A percentile compares a stretch with the other conserved stretches of the same genome.
Evolutionary conservation across 225 moss, liverwort and hornwort genomes (phyloP).

Genomic region (Sphagnum contortum): DNA sequence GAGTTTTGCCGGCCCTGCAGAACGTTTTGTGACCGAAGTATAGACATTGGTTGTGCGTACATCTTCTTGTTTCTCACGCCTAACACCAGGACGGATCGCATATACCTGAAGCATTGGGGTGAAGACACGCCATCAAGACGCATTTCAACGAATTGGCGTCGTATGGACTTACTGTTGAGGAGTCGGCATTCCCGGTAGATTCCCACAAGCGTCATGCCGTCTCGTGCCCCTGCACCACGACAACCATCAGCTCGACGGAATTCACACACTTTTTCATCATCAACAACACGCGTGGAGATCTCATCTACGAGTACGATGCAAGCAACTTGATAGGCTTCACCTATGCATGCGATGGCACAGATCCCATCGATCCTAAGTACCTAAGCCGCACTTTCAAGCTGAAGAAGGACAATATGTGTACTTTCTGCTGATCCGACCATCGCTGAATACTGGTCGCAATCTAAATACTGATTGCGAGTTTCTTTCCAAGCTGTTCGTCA

Average conservation of each 20-base stretch:
- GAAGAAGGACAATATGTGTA: not conserved
- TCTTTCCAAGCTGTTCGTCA: too few relatives aligned
- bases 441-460: too few relatives aligned
- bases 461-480: too few relatives aligned
- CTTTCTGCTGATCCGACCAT: too few relatives aligned
- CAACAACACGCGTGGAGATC: slow-evolving; percentile 1
- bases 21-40: too few relatives aligned
- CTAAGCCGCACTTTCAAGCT: not conserved
- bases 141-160: not conserved
- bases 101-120: not conserved
- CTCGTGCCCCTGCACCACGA: slow-evolving; percentile 1
- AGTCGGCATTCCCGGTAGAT: not conserved
- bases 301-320: not conserved
- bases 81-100: slow-evolving; percentile 1
- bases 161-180: not conserved
- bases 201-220: not conserved
- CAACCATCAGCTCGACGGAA: not conserved
- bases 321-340: not conserved
- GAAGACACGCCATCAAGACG: not conserved
- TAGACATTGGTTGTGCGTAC: not conserved
- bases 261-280: slow-evolving; percentile 1
- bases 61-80: slow-evolving; percentile 1
- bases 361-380: not conserved
- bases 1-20: too few relatives aligned
- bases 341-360: not conserved